Base-by-base conservation (phyloP, 1,139 yeast genomes). In the Blastobotrys ciferrii region DNA sequence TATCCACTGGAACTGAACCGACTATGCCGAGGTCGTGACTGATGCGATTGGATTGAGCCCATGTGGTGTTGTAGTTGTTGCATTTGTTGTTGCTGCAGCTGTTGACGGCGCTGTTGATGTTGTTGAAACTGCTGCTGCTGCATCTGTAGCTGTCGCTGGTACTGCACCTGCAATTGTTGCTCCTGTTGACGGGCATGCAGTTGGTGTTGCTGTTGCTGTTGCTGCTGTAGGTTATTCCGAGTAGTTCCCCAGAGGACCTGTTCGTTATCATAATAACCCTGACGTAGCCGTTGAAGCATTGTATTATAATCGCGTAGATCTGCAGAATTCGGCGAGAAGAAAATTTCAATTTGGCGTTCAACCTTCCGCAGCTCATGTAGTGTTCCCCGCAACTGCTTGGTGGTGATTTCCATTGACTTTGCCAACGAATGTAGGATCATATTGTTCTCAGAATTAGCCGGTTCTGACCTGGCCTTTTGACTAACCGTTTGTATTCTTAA, bases 361-460 rank as follows among this genome's bases (percentile, higher is more conserved):
- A 18, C 7, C 28, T 36, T 36, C 40, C 18, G 17, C n/a, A 36
- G 28, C 12, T 36, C 40, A 11, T 17, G 15, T 17, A 36, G n/a
- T 13, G 19, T 28, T 11, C 4, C n/a, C 4, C 9, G 15, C 28
- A 36, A 36, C 19, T 36, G 15, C 11, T 23, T 19, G 40, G 13
- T 36, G n/a, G 40, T 36, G 15, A 36, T 9, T 19, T 36, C 40
- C 40, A 36, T 36, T 3, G 40, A 36, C 28, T 36, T 36, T 18
- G 40, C 40, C 28, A 36, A 13, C 4, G 40, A 36, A 36, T 36
- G 40, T 6, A 36, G 40, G 18, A 36, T 36, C 40, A 36, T 36
- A n/a, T 36, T 18, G n/a, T 36, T 36, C 12, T 18, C 14, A 5
- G 40, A 36, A 3, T 19, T 36, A 19, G 40, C 40, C 12, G 40